Conservation (phyloP, 768 basidiomycete genomes). For the Amanita muscaria region DNA sequence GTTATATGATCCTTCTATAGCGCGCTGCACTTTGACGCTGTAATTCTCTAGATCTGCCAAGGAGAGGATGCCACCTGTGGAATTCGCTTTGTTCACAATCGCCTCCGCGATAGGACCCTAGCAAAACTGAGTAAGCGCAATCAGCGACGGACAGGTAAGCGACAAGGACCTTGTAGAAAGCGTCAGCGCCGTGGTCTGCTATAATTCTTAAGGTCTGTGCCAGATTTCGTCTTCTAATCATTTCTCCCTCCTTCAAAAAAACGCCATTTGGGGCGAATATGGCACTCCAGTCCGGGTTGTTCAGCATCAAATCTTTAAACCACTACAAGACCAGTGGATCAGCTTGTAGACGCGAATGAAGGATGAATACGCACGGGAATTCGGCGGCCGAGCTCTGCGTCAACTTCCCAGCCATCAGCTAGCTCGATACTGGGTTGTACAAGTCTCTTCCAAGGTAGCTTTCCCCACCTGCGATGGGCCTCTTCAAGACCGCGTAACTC, state of each 20-base stretch:
- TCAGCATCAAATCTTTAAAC: conserved; percentile 48
- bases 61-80: conserved; percentile 74
- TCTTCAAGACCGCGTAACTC: conserved; percentile 83
- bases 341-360: neutral
- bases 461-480: conserved; percentile 78
- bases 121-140: conserved; percentile 11
- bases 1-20: conserved; percentile 71
- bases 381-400: conserved; percentile 64
- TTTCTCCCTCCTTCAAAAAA: conserved; percentile 67
- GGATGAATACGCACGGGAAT: conserved; percentile 40
- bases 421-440: conserved; percentile 68
- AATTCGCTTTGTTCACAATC: conserved; percentile 59
- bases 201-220: conserved; percentile 69
- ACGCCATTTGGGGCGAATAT: conserved; percentile 75
- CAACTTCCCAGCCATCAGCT: conserved; percentile 74
- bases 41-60: conserved; percentile 69
- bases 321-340: conserved; percentile 21
- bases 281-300: conserved; percentile 65
- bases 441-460: conserved; percentile 67
- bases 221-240: conserved; percentile 62
- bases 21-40: conserved; percentile 55
- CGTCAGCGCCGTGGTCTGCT: conserved; percentile 67
- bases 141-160: conserved; percentile 8
- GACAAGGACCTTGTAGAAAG: conserved; percentile 63
- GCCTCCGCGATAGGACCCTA: conserved; percentile 79